A percentile compares a stretch with the other conserved stretches of the same genome.
Conservation (phyloP, 2,329 filamentous ascomycete genomes). For the Fusarium tupiense region DNA sequence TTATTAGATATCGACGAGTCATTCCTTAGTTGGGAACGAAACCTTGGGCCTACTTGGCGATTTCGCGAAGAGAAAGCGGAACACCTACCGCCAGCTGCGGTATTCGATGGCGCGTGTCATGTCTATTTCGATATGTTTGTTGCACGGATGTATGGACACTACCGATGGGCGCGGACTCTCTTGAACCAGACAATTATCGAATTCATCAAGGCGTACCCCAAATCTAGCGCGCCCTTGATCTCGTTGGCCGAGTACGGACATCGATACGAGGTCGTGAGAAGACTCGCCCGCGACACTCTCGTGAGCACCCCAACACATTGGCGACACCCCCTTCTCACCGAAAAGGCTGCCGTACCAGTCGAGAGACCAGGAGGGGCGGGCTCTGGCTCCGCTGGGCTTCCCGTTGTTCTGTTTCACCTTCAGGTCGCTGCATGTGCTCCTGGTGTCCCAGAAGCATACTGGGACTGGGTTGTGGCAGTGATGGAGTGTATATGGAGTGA, state of each 20-base stretch:
- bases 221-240: constrained; percentile 49
- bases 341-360: constrained; percentile 49
- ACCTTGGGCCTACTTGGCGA: constrained; percentile 49
- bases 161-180: constrained; percentile 67
- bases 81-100: constrained; percentile 51
- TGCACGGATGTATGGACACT: constrained; percentile 67
- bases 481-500: constrained; percentile 61
- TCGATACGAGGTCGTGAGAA: constrained; percentile 49
- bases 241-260: constrained; percentile 44
- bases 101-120: constrained; percentile 65
- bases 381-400: constrained; percentile 59
- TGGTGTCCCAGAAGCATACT: constrained; percentile 54
- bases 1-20: constrained; percentile 53
- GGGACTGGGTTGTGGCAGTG: constrained; percentile 56
- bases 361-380: constrained; percentile 53
- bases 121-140: constrained; percentile 64
- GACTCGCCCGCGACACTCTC: constrained; percentile 56
- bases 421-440: constrained; percentile 59
- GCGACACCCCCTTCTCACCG: constrained; percentile 58
- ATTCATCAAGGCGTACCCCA: constrained; percentile 51
- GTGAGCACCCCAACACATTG: constrained; percentile 61
- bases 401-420: constrained; percentile 60
- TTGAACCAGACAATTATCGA: constrained; percentile 60
- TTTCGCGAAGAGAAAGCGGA: constrained; percentile 48
- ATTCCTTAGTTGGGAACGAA: constrained; percentile 53